Percentiles rank a stretch among this genome's conserved stretches.
Evolutionary conservation across 441 rosid genomes (phyloP).

Genomic region (Raphanus hybrid): DNA sequence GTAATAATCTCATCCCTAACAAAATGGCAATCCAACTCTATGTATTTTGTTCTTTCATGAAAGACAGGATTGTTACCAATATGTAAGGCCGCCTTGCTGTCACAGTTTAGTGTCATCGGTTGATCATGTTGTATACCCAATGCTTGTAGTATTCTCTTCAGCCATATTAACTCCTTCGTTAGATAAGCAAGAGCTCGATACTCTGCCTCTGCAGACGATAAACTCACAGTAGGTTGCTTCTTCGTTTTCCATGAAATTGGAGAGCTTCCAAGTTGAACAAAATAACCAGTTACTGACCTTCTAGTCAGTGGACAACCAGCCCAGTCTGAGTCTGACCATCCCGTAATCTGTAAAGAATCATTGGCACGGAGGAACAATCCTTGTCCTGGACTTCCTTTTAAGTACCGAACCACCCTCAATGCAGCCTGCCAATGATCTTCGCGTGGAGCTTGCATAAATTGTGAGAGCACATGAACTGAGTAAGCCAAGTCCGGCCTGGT

Average conservation of each 20-base stretch:
- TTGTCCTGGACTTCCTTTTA: neutral
- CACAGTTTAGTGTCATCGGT: neutral
- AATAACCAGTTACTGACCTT: neutral
- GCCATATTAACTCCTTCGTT: neutral
- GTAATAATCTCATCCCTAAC: neutral
- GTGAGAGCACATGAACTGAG: no score
- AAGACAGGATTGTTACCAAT: neutral
- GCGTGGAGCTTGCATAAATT: no score
- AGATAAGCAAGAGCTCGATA: neutral
- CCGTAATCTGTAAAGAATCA: neutral
- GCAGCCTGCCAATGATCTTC: neutral
- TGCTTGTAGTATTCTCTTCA: neutral
- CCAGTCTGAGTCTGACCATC: neutral
- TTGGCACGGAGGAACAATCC: neutral
- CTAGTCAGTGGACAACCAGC: neutral
- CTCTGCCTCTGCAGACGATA: neutral
- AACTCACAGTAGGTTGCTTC: neutral
- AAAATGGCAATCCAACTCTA: neutral
- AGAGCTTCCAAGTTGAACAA: neutral
- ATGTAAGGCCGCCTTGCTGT: neutral
- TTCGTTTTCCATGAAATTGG: neutral
- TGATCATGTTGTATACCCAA: neutral
- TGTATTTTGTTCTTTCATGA: neutral
- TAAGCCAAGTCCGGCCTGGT: no score
- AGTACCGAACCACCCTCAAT: neutral